phyloP scores from a whole-genome alignment of 192 early-diverging fungal species.

The Thamnidium elegans region DNA sequence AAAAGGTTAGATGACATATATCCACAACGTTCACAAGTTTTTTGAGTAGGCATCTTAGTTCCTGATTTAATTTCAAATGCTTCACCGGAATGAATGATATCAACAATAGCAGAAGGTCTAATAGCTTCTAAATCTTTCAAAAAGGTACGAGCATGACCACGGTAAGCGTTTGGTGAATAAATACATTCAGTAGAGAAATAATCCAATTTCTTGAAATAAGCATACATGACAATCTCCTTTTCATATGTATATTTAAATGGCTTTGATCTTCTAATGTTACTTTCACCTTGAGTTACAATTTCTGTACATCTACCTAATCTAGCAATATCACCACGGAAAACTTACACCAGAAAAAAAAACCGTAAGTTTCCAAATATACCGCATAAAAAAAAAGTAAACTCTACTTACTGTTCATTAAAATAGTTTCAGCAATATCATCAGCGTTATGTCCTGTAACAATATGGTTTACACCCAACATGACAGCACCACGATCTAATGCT shows the following conservation, averaged over 20 bases:
- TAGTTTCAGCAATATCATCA: constrained; percentile 98
- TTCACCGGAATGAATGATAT: constrained; percentile 96
- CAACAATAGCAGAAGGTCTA: constrained; percentile 85
- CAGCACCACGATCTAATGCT: constrained; percentile 92
- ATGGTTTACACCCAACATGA: constrained; percentile 87
- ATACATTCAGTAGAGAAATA: constrained; percentile 99
- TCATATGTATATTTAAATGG: constrained; percentile 99
- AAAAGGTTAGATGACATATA: constrained; percentile 90
- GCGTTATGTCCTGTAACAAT: constrained; percentile 99
- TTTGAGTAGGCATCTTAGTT: constrained; percentile 60
- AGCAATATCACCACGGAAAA: constrained; percentile 91
- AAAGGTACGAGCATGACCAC: constrained; percentile 91
- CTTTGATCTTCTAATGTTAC: constrained; percentile 82
- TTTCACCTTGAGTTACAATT: constrained; percentile 80
- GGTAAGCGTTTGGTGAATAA: constrained; percentile 96
- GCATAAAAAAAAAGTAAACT: no score
- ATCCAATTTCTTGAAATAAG: constrained; percentile 94
- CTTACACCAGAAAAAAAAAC: constrained; percentile 30
- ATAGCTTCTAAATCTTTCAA: constrained; percentile 94
- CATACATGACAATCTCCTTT: constrained; percentile 99
- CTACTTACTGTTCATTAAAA: constrained; percentile 96
- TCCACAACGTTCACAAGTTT: constrained; percentile 84
- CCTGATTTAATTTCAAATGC: constrained; percentile 68
- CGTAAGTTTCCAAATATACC: background rate
- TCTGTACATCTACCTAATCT: constrained; percentile 90